These are phyloP conservation scores for Penicillium bialowiezense DNA, from an alignment of 495 filamentous ascomycete genomes.

Conservation along the genomic window DNA sequence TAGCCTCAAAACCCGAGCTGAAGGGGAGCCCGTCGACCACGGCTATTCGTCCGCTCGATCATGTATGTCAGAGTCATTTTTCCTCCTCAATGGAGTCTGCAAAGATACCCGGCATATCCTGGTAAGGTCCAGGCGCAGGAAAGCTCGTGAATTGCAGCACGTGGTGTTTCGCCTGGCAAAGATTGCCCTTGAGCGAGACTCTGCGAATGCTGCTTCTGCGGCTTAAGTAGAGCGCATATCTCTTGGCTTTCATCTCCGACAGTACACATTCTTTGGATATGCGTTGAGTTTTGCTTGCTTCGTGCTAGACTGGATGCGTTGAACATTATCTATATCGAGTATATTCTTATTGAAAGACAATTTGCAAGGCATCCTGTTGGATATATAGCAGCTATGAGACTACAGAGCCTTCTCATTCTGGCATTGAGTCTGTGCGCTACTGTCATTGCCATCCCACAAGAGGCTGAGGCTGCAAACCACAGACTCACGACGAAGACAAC, in stretches of 20 bases:
- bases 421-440: constrained; percentile 1
- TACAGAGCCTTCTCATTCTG: neutral
- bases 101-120: constrained; percentile 6
- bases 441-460: neutral
- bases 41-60: neutral
- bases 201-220: neutral
- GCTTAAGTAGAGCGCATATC: neutral
- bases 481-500: neutral
- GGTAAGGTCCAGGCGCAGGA: constrained; percentile 1
- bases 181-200: neutral
- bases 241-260: neutral
- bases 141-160: constrained; percentile 1
- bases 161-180: neutral
- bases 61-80: neutral
- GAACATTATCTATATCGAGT: neutral
- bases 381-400: neutral
- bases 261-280: neutral
- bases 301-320: neutral
- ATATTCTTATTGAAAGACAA: neutral
- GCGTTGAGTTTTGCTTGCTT: neutral
- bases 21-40: neutral
- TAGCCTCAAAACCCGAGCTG: neutral
- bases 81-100: neutral
- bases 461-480: neutral
- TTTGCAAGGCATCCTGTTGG: neutral